A percentile compares a stretch with the other conserved stretches of the same genome.
These are phyloP conservation scores for Gynostemma pentaphyllum DNA, from an alignment of 306 rosid species.

Conservation along the genomic window DNA sequence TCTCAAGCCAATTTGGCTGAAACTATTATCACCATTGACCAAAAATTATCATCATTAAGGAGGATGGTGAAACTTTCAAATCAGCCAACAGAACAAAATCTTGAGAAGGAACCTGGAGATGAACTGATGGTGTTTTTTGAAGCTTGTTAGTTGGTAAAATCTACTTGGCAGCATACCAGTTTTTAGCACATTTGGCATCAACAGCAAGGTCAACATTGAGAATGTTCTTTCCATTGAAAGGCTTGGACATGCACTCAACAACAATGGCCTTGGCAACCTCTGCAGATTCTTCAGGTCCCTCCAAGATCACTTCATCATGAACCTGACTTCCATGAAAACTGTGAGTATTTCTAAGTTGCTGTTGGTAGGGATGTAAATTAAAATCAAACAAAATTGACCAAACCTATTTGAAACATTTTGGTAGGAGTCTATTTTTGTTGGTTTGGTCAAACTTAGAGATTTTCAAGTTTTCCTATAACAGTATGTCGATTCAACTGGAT, in stretches of 20 bases:
- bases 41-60: not conserved
- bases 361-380: no score
- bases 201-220: conserved; percentile 71
- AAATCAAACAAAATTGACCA: no score
- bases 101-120: not conserved
- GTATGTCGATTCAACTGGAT: no score
- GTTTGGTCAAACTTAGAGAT: no score
- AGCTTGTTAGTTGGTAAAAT: not conserved
- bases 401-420: no score
- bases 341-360: not conserved
- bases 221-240: conserved; percentile 60
- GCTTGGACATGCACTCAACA: conserved; percentile 80
- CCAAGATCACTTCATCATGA: conserved; percentile 94
- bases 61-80: not conserved
- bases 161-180: conserved; percentile 79
- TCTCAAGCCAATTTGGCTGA: not conserved
- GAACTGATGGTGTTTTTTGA: not conserved
- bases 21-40: not conserved
- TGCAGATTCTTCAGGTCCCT: conserved; percentile 83
- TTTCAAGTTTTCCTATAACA: no score
- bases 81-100: not conserved
- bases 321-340: conserved; percentile 34
- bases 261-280: conserved; percentile 82
- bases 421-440: no score
- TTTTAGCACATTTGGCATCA: conserved; percentile 84